Conservation (phyloP, 768 basidiomycete genomes). For the Russula emetica region DNA sequence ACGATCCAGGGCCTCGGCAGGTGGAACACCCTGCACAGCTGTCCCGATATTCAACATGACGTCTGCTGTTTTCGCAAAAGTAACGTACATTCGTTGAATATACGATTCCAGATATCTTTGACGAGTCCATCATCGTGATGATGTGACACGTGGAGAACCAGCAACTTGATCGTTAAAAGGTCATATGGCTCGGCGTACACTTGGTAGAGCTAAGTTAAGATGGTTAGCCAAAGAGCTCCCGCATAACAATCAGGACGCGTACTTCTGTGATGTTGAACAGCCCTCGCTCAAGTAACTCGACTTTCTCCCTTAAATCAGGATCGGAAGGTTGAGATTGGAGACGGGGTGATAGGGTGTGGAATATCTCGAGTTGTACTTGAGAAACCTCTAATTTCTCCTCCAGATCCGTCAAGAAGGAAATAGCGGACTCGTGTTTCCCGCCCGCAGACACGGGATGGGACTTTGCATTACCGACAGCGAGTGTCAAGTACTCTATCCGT, state of each 20-base stretch:
- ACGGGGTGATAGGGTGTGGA: conserved; percentile 59
- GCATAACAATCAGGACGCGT: conserved; percentile 29
- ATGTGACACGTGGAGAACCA: conserved; percentile 91
- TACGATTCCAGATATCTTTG: conserved; percentile 81
- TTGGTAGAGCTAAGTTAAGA: conserved; percentile 65
- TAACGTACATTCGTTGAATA: conserved; percentile 71
- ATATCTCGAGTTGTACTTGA: conserved; percentile 93
- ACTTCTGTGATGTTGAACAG: conserved; percentile 86
- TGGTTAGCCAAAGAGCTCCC: conserved; percentile 5
- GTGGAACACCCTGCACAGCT: conserved; percentile 57
- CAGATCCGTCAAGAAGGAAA: conserved; percentile 88
- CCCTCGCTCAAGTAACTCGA: conserved; percentile 52
- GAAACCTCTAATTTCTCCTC: conserved; percentile 98
- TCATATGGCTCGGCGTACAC: conserved; percentile 85
- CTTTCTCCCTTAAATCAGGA: conserved; percentile 55
- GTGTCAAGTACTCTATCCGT: conserved; percentile 86
- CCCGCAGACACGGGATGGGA: conserved; percentile 80
- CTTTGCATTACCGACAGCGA: conserved; percentile 94
- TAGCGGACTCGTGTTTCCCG: conserved; percentile 82
- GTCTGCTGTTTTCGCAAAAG: neutral
- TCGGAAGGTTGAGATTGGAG: conserved; percentile 46
- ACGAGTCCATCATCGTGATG: conserved; percentile 82
- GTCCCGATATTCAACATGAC: conserved; percentile 8
- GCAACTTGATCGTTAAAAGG: conserved; percentile 74
- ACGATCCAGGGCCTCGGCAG: conserved; percentile 52